phyloP scores from a whole-genome alignment of 768 basidiomycete genomes.

The Exsudoporus frostii region DNA sequence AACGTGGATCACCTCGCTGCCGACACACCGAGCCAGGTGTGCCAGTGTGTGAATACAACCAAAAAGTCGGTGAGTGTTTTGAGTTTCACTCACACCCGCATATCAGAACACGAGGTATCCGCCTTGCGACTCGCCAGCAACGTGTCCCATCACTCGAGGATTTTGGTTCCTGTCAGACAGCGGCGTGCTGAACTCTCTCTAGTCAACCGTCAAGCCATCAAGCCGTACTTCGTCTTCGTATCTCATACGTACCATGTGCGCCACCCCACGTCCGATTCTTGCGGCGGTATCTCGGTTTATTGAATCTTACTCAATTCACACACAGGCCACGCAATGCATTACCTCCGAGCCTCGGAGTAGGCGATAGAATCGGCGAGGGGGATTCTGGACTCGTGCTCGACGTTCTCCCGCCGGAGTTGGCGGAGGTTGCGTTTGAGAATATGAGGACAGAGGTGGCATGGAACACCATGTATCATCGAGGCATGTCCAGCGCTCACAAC shows the following conservation, averaged over 20 bases:
- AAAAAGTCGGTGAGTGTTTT: slow-evolving; percentile 1
- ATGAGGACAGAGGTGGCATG: slow-evolving; percentile 66
- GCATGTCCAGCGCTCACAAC: slow-evolving; percentile 33
- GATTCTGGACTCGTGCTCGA: slow-evolving; percentile 61
- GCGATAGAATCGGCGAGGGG: slow-evolving; percentile 57
- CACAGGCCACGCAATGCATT: slow-evolving; percentile 20
- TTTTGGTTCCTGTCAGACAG: slow-evolving; percentile 1
- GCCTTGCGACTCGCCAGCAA: slow-evolving; percentile 1
- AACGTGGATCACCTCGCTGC: slow-evolving; percentile 5
- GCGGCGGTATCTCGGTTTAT: slow-evolving; percentile 1
- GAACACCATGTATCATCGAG: slow-evolving; percentile 73
- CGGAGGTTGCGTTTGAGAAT: slow-evolving; percentile 53
- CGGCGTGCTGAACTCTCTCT: slow-evolving; percentile 1
- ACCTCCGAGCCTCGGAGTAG: slow-evolving; percentile 31
- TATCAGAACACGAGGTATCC: slow-evolving; percentile 18
- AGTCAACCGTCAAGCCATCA: background rate
- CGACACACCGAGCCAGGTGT: background rate
- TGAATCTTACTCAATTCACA: slow-evolving; percentile 3
- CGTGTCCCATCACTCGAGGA: slow-evolving; percentile 1
- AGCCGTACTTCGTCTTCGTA: background rate
- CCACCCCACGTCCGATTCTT: background rate
- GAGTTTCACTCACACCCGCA: background rate
- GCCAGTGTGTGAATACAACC: background rate
- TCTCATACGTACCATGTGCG: slow-evolving; percentile 17
- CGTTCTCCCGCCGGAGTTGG: slow-evolving; percentile 56